Conservation (phyloP, 2,329 filamentous ascomycete species). For the Diaporthe batatas region DNA sequence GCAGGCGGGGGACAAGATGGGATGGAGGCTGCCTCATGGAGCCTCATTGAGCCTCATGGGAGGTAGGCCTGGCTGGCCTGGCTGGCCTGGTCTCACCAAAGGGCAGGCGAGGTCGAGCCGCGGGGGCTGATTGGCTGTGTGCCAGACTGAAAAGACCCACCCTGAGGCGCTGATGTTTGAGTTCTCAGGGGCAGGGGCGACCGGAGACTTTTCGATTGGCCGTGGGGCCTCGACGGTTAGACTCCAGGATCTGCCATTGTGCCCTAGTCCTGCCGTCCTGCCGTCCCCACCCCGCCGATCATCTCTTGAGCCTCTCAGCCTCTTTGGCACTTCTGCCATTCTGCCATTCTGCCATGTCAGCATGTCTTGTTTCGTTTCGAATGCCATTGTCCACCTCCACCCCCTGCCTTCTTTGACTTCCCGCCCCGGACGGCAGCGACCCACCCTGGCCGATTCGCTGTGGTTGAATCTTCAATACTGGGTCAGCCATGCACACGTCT, state of each 20-base stretch:
- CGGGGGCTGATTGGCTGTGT: conserved; percentile 8
- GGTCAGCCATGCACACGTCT: conserved; percentile 9
- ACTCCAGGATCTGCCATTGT: conserved; percentile 20
- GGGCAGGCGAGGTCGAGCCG: conserved; percentile 8
- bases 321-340: no score
- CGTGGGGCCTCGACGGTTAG: background rate
- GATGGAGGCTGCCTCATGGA: background rate
- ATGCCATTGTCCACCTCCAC: conserved; percentile 11
- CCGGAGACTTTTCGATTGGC: conserved; percentile 34
- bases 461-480: background rate
- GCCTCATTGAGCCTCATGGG: no score
- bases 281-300: conserved; percentile 11
- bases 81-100: conserved; percentile 21
- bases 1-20: background rate
- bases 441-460: conserved; percentile 26
- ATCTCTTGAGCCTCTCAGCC: conserved; percentile 8
- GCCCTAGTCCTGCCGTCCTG: no score
- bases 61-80: no score
- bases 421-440: conserved; percentile 26
- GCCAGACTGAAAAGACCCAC: conserved; percentile 7
- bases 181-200: conserved; percentile 26
- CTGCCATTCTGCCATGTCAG: no score
- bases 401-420: conserved; percentile 12
- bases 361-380: conserved; percentile 17
- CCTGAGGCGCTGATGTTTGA: conserved; percentile 30